Percentiles rank a stretch among this genome's conserved stretches.
phyloP scores from a whole-genome alignment of 106 monocot genomes.

The Amphibolis antarctica region DNA sequence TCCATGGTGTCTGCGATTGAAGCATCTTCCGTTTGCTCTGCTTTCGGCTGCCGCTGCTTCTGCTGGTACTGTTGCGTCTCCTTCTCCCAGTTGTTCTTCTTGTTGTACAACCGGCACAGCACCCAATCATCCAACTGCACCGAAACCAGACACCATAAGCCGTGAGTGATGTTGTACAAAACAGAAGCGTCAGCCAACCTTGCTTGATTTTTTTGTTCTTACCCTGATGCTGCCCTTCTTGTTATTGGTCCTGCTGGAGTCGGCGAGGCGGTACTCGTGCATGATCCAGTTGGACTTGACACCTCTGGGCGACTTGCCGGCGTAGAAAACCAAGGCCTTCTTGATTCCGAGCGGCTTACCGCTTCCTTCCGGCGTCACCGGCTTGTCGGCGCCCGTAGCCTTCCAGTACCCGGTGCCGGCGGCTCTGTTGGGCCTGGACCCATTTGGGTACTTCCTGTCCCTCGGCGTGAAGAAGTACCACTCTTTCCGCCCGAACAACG shows the following conservation, averaged over 20 bases:
- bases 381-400: slow-evolving; percentile 55
- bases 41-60: too few relatives aligned
- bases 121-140: slow-evolving; percentile 35
- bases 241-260: slow-evolving; percentile 3
- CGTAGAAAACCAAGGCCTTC: slow-evolving; percentile 60
- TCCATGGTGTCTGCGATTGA: slow-evolving; percentile 10
- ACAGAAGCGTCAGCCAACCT: too few relatives aligned
- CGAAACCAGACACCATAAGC: not conserved
- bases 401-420: slow-evolving; percentile 47
- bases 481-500: slow-evolving; percentile 35
- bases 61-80: slow-evolving; percentile 2
- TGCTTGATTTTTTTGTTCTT: slow-evolving; percentile 2
- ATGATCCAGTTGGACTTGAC: slow-evolving; percentile 74
- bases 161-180: too few relatives aligned
- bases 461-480: slow-evolving; percentile 53
- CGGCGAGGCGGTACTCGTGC: slow-evolving; percentile 64
- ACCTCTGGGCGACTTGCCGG: slow-evolving; percentile 51
- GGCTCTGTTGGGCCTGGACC: slow-evolving; percentile 32
- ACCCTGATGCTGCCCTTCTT: slow-evolving; percentile 46
- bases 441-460: slow-evolving; percentile 46
- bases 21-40: not conserved
- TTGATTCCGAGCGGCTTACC: slow-evolving; percentile 32
- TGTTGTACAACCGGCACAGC: slow-evolving; percentile 30
- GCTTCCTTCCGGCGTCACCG: slow-evolving; percentile 20
- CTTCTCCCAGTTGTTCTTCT: slow-evolving; percentile 31